Evolutionary conservation across 2,329 filamentous ascomycete genomes (phyloP).

Genomic region (Alternaria sp.): DNA sequence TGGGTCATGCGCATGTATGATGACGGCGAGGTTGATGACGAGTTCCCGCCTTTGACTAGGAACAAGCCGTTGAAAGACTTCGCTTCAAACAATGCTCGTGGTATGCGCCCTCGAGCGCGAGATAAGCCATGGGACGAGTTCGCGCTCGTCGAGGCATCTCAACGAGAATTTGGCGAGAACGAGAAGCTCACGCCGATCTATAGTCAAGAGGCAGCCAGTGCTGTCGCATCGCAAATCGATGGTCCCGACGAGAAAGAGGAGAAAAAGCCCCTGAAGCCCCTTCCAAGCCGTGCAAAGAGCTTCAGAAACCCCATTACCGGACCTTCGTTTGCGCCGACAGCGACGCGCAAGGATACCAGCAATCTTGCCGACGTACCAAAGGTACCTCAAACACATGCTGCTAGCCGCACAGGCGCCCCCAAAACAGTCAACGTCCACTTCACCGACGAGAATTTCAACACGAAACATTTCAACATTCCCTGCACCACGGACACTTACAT

Average conservation of each 20-base stretch:
- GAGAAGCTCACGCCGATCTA: slow-evolving; percentile 73
- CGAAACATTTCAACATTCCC: slow-evolving; percentile 73
- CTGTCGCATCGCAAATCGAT: slow-evolving; percentile 33
- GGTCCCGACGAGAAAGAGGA: slow-evolving; percentile 27
- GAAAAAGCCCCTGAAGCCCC: slow-evolving; percentile 34
- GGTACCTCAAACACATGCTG: slow-evolving; percentile 53
- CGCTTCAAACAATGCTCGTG: slow-evolving; percentile 78
- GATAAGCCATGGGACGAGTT: slow-evolving; percentile 85
- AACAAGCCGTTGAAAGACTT: slow-evolving; percentile 79
- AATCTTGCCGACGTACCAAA: slow-evolving; percentile 55
- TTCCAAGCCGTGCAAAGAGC: slow-evolving; percentile 50
- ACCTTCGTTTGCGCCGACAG: slow-evolving; percentile 57
- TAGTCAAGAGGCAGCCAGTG: slow-evolving; percentile 60
- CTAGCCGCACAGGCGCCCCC: slow-evolving; percentile 70
- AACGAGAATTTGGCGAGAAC: slow-evolving; percentile 73
- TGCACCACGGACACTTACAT: slow-evolving; percentile 86
- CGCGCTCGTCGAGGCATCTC: slow-evolving; percentile 75
- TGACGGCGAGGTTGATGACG: slow-evolving; percentile 83
- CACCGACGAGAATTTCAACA: slow-evolving; percentile 73
- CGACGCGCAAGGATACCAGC: slow-evolving; percentile 56
- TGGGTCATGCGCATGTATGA: slow-evolving; percentile 87
- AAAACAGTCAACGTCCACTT: slow-evolving; percentile 78
- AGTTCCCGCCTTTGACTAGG: slow-evolving; percentile 80
- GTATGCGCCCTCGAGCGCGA: slow-evolving; percentile 69
- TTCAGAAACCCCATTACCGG: slow-evolving; percentile 62